Conservation (phyloP, 1,139 yeast genomes). For the Candida pseudoviswanathii region DNA sequence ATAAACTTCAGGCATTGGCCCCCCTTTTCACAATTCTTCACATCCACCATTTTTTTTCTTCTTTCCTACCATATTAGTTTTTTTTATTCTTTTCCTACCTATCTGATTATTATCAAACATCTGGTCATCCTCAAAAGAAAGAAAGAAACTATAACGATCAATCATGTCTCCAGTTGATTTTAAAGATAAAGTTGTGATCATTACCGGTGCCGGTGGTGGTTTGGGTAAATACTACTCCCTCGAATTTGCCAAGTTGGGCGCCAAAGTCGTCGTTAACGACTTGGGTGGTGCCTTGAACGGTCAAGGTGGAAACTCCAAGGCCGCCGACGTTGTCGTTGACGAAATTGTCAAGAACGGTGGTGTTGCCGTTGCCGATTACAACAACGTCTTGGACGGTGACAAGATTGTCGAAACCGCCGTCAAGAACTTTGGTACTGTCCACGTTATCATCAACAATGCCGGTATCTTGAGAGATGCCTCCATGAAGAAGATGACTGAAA, state of each 20-base stretch:
- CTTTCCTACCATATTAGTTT: not conserved
- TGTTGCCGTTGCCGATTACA: slow-evolving; percentile 89
- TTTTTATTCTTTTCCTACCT: not conserved
- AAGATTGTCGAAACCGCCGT: slow-evolving; percentile 86
- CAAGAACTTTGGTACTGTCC: slow-evolving; percentile 85
- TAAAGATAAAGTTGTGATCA: slow-evolving; percentile 82
- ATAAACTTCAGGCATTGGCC: not conserved
- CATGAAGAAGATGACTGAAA: slow-evolving; percentile 79
- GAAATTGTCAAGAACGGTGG: slow-evolving; percentile 82
- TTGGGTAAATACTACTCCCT: slow-evolving; percentile 87
- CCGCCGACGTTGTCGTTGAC: slow-evolving; percentile 87
- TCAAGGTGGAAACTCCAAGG: slow-evolving; percentile 61
- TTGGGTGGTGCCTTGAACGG: slow-evolving; percentile 85
- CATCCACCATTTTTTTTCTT: not conserved
- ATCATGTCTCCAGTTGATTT: slow-evolving; percentile 48
- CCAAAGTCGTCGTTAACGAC: slow-evolving; percentile 90
- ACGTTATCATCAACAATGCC: slow-evolving; percentile 89
- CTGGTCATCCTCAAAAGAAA: not conserved
- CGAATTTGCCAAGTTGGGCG: slow-evolving; percentile 88
- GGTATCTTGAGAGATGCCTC: slow-evolving; percentile 83
- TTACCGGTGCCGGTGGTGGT: slow-evolving; percentile 99
- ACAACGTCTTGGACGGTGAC: slow-evolving; percentile 86
- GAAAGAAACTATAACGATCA: not conserved
- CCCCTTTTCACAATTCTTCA: not conserved
- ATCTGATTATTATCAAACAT: not conserved